Base-by-base conservation (phyloP, 306 rosid genomes). In the Lupinus albus region DNA sequence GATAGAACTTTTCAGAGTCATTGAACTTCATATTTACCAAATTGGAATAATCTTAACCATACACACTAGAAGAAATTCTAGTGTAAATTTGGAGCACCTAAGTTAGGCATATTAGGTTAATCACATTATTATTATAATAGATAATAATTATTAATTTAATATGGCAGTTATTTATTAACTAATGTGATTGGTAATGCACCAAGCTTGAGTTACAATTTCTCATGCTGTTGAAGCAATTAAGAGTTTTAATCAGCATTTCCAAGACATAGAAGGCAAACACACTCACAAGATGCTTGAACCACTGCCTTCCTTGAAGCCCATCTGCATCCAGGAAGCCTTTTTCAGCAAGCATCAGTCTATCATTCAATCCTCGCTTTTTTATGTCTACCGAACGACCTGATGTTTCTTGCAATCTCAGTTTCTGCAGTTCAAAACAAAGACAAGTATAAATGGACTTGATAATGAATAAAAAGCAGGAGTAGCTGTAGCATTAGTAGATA, bases 281-380 rank as follows among this genome's bases (percentile, higher is more conserved):
- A 82, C 94, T 86, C 64, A 91, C 96, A 60, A 91, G 96, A 84
- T 91, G 97, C 84, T 88, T 91, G 84, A 91, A 87, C 96, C 97
- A 88, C 16, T 48, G 51, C 60, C 81, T 82, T 70, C 89, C 89
- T n/a, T 9, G 57, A 61, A 86, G 88, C 52, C 96, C 94, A 11
- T 84, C 90, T 11, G 61, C 72, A 50, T 91, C 96, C 62, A 91
- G 74, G 82, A 91, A 91, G 81, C 87, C 94, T 78, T 81, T 83
- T 78, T 88, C 95, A 0, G 85, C 80, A 39, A 84, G 90, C 90
- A 91, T 84, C 14, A 87, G 75, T 69, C 87, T 88, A 59, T 89
- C 96, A 56, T 89, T 89, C 72, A 91, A 46, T 39, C 87, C 87
- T 68, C 95, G 84, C 48, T 38, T 91, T 81, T 84, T 84, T 80